A percentile compares a stretch with the other conserved stretches of the same genome.
Conservation (phyloP, 176 grass and related monocot genomes). For the Dendrocalamus sinicus region DNA sequence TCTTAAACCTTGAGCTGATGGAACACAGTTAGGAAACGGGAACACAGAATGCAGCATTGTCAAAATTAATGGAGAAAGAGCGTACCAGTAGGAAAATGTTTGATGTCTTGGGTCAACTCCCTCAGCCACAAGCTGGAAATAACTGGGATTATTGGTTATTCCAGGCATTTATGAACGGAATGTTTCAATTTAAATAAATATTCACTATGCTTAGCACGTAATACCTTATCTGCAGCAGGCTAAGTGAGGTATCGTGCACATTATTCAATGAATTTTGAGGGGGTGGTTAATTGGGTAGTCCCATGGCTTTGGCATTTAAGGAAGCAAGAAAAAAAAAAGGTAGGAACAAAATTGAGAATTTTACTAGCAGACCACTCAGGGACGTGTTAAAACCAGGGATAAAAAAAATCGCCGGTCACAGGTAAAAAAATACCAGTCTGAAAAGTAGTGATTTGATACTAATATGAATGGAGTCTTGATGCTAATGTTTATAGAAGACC, state of each 20-base stretch:
- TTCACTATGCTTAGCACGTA: not conserved
- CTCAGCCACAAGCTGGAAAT: conserved; percentile 66
- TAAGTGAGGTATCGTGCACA: not conserved
- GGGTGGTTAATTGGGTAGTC: not conserved
- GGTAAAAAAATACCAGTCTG: no score
- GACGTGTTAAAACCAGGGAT: not conserved
- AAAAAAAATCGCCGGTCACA: no score
- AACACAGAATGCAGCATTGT: conserved; percentile 7
- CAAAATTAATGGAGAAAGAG: conserved; percentile 31
- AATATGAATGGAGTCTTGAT: no score
- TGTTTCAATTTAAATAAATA: conserved; percentile 21
- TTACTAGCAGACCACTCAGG: conserved; percentile 6
- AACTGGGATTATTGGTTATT: conserved; percentile 36
- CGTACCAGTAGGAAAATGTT: conserved; percentile 89
- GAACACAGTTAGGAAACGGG: conserved; percentile 39
- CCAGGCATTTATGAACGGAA: conserved; percentile 7
- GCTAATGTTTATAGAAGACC: no score
- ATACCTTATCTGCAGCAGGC: conserved; percentile 18
- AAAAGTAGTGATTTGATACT: no score
- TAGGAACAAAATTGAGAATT: conserved; percentile 6
- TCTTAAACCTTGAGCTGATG: conserved; percentile 80
- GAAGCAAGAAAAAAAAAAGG: conserved; percentile 33
- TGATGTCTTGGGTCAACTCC: conserved; percentile 94
- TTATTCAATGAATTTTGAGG: not conserved
- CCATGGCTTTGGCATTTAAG: conserved; percentile 25